A percentile compares a stretch with the other conserved stretches of the same genome.
phyloP scores from a whole-genome alignment of 2,329 filamentous ascomycete genomes.

The Berkeleyomyces basicola region DNA sequence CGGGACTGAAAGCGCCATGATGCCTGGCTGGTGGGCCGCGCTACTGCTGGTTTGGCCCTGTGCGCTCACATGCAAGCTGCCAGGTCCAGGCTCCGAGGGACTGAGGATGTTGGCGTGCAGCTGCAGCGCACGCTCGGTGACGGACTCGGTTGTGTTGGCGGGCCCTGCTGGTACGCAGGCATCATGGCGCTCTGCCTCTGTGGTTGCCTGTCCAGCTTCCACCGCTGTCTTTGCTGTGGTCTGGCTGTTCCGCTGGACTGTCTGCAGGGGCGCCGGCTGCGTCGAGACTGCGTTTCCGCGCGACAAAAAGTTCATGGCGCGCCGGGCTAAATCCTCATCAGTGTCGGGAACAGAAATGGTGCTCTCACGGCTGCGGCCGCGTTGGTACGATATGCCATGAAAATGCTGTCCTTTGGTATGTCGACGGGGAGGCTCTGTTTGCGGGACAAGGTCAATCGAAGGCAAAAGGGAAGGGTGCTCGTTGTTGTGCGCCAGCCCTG shows the following conservation, averaged over 20 bases:
- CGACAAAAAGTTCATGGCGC: slow-evolving; percentile 24
- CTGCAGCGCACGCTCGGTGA: slow-evolving; percentile 1
- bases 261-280: slow-evolving; percentile 19
- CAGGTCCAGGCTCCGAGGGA: background rate
- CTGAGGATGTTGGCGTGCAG: slow-evolving; percentile 4
- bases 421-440: slow-evolving; percentile 38
- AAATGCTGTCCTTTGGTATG: slow-evolving; percentile 23
- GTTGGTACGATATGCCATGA: slow-evolving; percentile 16
- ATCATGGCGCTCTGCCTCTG: slow-evolving; percentile 36
- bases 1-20: background rate
- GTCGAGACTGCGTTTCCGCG: slow-evolving; percentile 21
- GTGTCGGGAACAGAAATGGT: slow-evolving; percentile 51
- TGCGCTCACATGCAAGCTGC: background rate
- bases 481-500: slow-evolving; percentile 35
- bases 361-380: slow-evolving; percentile 56
- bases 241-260: background rate
- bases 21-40: background rate
- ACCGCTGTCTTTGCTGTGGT: background rate
- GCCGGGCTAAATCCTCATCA: slow-evolving; percentile 39
- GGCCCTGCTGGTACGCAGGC: slow-evolving; percentile 34
- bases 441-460: slow-evolving; percentile 44
- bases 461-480: slow-evolving; percentile 39
- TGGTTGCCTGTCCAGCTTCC: background rate
- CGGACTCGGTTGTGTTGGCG: background rate
- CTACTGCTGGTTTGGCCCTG: background rate